phyloP scores from a whole-genome alignment of 2,329 filamentous ascomycete genomes.

The Sporothrix globosa region DNA sequence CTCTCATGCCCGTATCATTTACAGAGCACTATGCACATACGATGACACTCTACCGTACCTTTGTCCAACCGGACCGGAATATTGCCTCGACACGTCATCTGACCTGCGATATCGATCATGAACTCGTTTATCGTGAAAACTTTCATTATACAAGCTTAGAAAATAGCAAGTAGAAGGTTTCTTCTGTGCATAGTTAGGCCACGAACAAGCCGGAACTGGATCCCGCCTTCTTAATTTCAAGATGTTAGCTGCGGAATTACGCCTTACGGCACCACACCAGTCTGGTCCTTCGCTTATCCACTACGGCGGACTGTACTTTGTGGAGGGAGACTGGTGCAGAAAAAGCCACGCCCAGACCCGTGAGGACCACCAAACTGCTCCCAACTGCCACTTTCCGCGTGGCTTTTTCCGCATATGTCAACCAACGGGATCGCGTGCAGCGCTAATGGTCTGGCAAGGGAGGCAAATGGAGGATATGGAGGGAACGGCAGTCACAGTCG shows the following conservation, averaged over 20 bases:
- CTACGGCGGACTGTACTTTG: not conserved
- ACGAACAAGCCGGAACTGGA: too few relatives aligned
- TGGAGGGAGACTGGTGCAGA: not conserved
- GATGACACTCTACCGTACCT: conserved; percentile 3
- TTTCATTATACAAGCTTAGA: too few relatives aligned
- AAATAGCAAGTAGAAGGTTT: too few relatives aligned
- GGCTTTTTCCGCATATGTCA: conserved; percentile 3
- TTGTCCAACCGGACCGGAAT: not conserved
- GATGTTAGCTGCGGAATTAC: not conserved
- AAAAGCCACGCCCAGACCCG: not conserved
- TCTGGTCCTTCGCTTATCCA: too few relatives aligned
- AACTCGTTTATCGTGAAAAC: not conserved
- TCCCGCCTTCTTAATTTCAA: not conserved
- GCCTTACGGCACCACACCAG: too few relatives aligned
- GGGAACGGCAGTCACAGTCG: not conserved
- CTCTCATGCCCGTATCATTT: too few relatives aligned
- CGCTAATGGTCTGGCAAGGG: conserved; percentile 16
- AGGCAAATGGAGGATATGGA: not conserved
- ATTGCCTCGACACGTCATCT: not conserved
- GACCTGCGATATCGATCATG: too few relatives aligned
- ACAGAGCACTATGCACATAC: not conserved
- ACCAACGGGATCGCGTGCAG: conserved; percentile 1
- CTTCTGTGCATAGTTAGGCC: too few relatives aligned
- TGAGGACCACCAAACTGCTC: too few relatives aligned
- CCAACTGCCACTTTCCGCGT: not conserved